Conservation (phyloP, 768 basidiomycete species). For the Russula sp. region DNA sequence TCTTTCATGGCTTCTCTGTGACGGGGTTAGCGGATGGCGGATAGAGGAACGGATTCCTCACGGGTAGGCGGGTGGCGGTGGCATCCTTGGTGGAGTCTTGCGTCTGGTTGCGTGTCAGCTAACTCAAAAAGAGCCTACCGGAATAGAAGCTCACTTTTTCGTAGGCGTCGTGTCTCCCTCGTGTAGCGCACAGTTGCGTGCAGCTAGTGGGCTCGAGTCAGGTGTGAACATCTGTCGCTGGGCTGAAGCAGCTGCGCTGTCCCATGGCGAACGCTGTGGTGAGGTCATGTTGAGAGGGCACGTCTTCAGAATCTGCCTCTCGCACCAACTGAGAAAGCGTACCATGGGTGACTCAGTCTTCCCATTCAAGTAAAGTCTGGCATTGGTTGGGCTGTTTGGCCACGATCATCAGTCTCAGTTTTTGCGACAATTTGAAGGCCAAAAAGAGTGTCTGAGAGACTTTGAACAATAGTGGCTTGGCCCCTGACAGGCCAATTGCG, state of each 20-base stretch:
- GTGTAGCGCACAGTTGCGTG: slow-evolving; percentile 17
- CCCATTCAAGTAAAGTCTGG: slow-evolving; percentile 19
- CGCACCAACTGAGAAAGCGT: not conserved
- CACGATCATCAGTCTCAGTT: not conserved
- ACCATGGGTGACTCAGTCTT: slow-evolving; percentile 7
- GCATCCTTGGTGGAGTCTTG: slow-evolving; percentile 9
- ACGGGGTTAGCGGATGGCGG: not conserved
- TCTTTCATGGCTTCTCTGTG: slow-evolving; percentile 1
- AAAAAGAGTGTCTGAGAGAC: not conserved
- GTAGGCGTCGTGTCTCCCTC: slow-evolving; percentile 18
- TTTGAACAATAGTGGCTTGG: not conserved
- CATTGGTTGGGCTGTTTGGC: slow-evolving; percentile 14
- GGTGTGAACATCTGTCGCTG: slow-evolving; percentile 20
- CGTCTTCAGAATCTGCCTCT: not conserved
- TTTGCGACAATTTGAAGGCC: not conserved
- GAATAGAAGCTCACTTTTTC: slow-evolving; percentile 11
- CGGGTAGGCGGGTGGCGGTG: slow-evolving; percentile 3
- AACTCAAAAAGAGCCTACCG: not conserved
- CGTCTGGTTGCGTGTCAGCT: slow-evolving; percentile 11
- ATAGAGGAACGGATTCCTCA: not conserved
- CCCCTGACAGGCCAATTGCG: not conserved
- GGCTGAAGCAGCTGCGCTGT: not conserved
- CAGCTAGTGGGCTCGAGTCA: slow-evolving; percentile 19
- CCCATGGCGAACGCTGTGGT: not conserved
- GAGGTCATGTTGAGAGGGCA: slow-evolving; percentile 2